Evolutionary conservation across 306 rosid genomes (phyloP).

Genomic region (Albizia julibrissin): DNA sequence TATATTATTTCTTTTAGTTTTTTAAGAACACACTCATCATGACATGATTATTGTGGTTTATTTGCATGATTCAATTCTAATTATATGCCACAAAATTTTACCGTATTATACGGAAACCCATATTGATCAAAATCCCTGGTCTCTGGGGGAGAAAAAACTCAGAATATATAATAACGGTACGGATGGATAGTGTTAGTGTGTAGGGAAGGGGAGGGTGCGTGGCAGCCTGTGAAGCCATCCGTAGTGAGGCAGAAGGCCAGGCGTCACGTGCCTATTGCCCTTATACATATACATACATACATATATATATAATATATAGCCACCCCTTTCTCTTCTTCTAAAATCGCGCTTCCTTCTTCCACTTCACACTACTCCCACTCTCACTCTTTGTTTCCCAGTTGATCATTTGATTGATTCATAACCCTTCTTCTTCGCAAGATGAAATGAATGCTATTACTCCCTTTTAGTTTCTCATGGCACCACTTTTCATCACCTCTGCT

Average conservation of each 20-base stretch:
- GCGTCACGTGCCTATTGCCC: slow-evolving; percentile 28
- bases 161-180: neutral
- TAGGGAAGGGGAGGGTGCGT: neutral
- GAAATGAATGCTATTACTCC: neutral
- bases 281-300: neutral
- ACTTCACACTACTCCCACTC: neutral
- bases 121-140: too few relatives aligned
- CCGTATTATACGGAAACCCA: too few relatives aligned
- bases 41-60: too few relatives aligned
- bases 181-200: neutral
- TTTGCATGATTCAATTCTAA: too few relatives aligned
- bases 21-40: too few relatives aligned
- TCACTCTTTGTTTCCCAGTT: neutral
- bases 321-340: neutral
- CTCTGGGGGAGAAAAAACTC: too few relatives aligned
- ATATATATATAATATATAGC: neutral
- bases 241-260: neutral
- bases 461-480: neutral
- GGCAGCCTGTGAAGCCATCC: neutral
- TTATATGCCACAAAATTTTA: too few relatives aligned
- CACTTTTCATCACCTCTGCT: neutral
- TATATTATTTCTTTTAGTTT: too few relatives aligned
- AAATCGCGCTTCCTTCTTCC: neutral
- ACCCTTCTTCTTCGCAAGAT: neutral
- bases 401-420: neutral